Evolutionary conservation across 805 yeast genomes (phyloP).

Genomic region (Torulaspora delbrueckii): DNA sequence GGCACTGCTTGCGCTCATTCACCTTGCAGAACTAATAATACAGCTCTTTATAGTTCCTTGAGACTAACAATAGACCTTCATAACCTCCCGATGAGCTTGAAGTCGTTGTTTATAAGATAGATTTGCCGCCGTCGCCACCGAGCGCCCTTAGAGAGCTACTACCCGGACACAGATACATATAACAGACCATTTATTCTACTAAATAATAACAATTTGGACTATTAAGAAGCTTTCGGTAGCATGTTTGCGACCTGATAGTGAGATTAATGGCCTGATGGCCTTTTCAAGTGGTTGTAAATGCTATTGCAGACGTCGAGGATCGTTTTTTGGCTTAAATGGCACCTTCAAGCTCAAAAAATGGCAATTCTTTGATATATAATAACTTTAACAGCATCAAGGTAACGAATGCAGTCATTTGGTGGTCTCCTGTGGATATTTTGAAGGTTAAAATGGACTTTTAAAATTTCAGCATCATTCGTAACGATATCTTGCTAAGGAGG

Average conservation of each 20-base stretch:
- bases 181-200: too few species aligned
- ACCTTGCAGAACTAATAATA: background rate
- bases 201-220: too few species aligned
- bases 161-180: background rate
- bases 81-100: background rate
- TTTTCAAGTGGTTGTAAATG: too few species aligned
- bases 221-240: too few species aligned
- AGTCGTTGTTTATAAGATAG: constrained; percentile 2
- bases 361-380: too few species aligned
- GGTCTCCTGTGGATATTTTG: background rate
- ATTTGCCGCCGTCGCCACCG: constrained; percentile 15
- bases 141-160: background rate
- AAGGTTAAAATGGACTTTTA: background rate
- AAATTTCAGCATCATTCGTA: constrained; percentile 1
- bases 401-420: background rate
- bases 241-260: too few species aligned
- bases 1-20: constrained; percentile 4
- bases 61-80: background rate
- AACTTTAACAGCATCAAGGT: background rate
- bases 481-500: constrained; percentile 6
- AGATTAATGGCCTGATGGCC: too few species aligned
- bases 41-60: background rate
- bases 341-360: too few species aligned
- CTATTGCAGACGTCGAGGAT: too few species aligned
- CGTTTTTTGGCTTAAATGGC: too few species aligned